phyloP scores from a whole-genome alignment of 116 monocot genomes.

The Trichopus zeylanicus region DNA sequence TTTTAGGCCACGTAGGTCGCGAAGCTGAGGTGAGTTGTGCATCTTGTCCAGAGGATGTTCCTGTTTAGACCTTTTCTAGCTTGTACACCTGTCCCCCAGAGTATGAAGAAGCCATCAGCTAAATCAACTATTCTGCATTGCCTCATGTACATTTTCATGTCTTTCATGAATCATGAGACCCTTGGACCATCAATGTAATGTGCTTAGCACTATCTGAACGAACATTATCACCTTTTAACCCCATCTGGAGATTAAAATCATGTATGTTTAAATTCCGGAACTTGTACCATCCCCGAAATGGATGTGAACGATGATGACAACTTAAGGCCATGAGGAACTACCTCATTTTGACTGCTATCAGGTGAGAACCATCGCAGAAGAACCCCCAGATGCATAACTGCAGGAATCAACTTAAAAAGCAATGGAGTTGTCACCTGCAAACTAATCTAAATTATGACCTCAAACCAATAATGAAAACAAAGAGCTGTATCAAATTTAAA shows the following conservation, averaged over 20 bases:
- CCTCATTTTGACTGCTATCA: conserved; percentile 58
- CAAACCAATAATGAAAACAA: not conserved
- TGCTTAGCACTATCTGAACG: conserved; percentile 48
- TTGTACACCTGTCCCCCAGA: conserved; percentile 31
- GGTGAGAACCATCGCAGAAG: conserved; percentile 76
- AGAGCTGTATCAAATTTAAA: too few species aligned
- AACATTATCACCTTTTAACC: conserved; percentile 39
- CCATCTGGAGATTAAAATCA: conserved; percentile 39
- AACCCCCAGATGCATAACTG: conserved; percentile 82
- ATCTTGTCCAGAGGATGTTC: not conserved
- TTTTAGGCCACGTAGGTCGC: not conserved
- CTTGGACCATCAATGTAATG: conserved; percentile 57
- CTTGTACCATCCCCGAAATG: not conserved
- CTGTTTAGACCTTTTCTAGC: conserved; percentile 22
- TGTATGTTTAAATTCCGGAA: conserved; percentile 2
- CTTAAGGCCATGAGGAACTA: conserved; percentile 5
- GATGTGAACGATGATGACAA: not conserved
- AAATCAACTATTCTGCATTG: conserved; percentile 24
- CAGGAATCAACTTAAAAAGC: conserved; percentile 88
- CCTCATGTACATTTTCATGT: conserved; percentile 12
- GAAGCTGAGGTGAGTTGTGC: not conserved
- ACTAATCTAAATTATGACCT: not conserved
- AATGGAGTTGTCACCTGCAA: conserved; percentile 92
- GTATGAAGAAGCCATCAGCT: conserved; percentile 31
- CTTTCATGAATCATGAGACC: conserved; percentile 56